A percentile compares a stretch with the other conserved stretches of the same genome.
Evolutionary conservation across 2,329 filamentous ascomycete genomes (phyloP).

Genomic region (Beauveria caledonica): DNA sequence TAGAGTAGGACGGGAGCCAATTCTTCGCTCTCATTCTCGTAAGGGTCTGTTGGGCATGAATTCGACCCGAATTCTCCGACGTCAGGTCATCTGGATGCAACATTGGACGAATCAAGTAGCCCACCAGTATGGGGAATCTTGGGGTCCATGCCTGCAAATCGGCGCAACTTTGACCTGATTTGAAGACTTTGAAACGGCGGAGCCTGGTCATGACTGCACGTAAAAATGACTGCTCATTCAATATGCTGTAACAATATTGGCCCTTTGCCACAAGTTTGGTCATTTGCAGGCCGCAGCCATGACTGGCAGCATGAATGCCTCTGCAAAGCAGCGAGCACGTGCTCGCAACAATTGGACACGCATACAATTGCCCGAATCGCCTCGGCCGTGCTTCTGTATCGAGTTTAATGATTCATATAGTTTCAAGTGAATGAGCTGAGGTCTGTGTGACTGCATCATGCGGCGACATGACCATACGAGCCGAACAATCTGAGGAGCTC

Average conservation of each 20-base stretch:
- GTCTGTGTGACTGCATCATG: slow-evolving; percentile 1
- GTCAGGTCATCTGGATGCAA: not conserved
- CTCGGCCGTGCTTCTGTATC: not conserved
- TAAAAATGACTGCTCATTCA: not conserved
- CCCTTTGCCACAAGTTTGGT: not conserved
- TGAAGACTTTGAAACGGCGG: not conserved
- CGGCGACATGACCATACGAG: not conserved
- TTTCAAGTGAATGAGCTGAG: not conserved
- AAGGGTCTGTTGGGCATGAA: not conserved
- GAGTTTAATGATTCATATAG: not conserved
- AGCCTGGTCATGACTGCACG: not conserved
- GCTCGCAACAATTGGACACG: not conserved
- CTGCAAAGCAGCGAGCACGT: not conserved
- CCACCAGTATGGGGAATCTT: not conserved
- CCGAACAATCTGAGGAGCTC: not conserved
- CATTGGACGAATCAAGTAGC: not conserved
- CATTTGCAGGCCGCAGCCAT: not conserved
- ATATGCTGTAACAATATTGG: not conserved
- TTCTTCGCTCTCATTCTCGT: too few relatives aligned
- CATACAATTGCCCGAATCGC: not conserved
- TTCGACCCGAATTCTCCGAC: not conserved
- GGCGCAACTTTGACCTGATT: not conserved
- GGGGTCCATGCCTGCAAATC: not conserved
- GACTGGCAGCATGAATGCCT: not conserved
- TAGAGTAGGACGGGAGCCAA: too few relatives aligned